Base-by-base conservation (phyloP, 192 early-diverging fungal species). In the Coemansia aciculifera region DNA sequence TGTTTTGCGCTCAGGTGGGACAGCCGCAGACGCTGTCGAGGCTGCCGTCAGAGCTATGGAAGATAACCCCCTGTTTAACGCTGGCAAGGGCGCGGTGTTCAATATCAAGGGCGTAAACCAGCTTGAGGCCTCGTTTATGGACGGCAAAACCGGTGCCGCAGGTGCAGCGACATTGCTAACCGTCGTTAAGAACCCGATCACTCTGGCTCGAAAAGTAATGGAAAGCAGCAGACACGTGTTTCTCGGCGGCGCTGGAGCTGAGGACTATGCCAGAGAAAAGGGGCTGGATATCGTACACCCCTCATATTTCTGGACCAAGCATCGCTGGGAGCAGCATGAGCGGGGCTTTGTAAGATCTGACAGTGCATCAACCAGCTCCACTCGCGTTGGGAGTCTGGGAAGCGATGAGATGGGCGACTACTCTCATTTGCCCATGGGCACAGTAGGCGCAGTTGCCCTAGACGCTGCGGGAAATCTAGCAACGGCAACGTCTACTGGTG, bases 1-100 rank as follows among this genome's bases (percentile, higher is more conserved):
- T 4, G 72, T 74, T 19, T 24, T 74, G 54, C 7, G n/a, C 12
- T 64, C 57, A 0, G 72, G 72, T 19, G 72, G 68, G 5, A 56
- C 64, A 40, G 59, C 81, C 44, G 10, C 75, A n/a, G 60, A 81
- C 75, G 64, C 82, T 37, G 70, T 80, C 62, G 72, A 86, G 48
- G 62, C 74, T 64, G 63, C 77, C 34, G 83, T 84, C 66, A 46
- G 79, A 38, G 21, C 75, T 5, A 52, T 78, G 39, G 63, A 83
- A 66, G 68, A 86, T 54, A 65, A 73, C 38, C 73, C 77, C 13
- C 19, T 74, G 29, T 74, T 75, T 34, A 79, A 74, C n/a, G 77
- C 77, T 1, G 69, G 73, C 17, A 72, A 74, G 46, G 73, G 72
- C 1, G 69, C 77, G 1, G 72, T 75, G n/a, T 75, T 74, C 38